A percentile compares a stretch with the other conserved stretches of the same genome.
Evolutionary conservation across 2,329 filamentous ascomycete genomes (phyloP).

Genomic region (Westerdykella ornata): DNA sequence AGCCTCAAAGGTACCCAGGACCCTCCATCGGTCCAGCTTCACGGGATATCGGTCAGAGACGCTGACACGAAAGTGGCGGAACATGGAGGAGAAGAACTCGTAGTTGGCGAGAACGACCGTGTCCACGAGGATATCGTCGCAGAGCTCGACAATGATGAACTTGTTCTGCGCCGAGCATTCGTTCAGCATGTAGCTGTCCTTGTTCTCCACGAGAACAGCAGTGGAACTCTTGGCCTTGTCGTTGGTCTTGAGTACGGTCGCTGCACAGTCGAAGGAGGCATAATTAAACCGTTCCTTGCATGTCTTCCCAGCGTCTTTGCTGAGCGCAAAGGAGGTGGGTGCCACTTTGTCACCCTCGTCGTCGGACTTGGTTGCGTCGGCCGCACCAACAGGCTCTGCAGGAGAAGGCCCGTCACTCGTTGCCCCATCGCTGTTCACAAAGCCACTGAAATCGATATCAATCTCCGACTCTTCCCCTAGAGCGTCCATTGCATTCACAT

Average conservation of each 20-base stretch:
- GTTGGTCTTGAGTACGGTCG: conserved; percentile 86
- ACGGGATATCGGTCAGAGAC: conserved; percentile 93
- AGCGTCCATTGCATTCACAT: conserved; percentile 64
- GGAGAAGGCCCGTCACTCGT: conserved; percentile 8
- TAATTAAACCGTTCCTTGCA: conserved; percentile 98
- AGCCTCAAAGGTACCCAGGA: conserved; percentile 81
- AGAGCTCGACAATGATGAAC: conserved; percentile 90
- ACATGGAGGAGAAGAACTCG: conserved; percentile 98
- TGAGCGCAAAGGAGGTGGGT: conserved; percentile 46
- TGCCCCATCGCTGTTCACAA: conserved; percentile 41
- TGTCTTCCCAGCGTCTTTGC: conserved; percentile 91
- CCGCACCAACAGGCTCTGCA: conserved; percentile 1
- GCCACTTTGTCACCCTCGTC: conserved; percentile 26
- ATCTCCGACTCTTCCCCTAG: conserved; percentile 88
- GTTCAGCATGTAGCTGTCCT: conserved; percentile 97
- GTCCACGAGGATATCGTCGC: conserved; percentile 78
- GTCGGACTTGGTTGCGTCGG: conserved; percentile 12
- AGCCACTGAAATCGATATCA: conserved; percentile 61
- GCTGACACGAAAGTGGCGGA: conserved; percentile 81
- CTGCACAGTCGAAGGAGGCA: conserved; percentile 93
- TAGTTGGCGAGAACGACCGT: conserved; percentile 97
- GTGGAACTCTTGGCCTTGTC: conserved; percentile 79
- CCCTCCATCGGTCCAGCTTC: conserved; percentile 85
- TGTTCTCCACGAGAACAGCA: conserved; percentile 88
- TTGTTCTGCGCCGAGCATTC: conserved; percentile 83